These are phyloP conservation scores for Globisporangium nagaii DNA, from an alignment of 352 stramenopile species.

Conservation along the genomic window DNA sequence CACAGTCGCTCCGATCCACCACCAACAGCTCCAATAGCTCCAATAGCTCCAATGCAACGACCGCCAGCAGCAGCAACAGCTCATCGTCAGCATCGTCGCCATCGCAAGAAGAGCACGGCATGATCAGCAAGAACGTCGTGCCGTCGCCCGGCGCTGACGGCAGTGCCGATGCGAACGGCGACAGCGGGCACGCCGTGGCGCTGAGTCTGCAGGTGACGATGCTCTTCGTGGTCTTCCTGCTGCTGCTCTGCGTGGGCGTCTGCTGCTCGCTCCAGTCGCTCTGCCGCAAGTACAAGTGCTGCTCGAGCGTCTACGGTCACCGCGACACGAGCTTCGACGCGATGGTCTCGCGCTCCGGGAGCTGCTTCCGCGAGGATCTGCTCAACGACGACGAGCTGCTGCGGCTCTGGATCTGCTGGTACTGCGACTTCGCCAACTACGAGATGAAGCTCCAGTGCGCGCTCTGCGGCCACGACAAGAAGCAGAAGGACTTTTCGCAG, in stretches of 20 bases:
- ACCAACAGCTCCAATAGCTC: not conserved
- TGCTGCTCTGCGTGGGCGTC: conserved; percentile 24
- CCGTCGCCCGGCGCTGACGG: not conserved
- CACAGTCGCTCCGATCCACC: not conserved
- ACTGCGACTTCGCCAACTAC: conserved; percentile 61
- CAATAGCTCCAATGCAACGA: not conserved
- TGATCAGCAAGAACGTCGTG: not conserved
- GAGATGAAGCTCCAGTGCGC: conserved; percentile 45
- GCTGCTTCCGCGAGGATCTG: conserved; percentile 43
- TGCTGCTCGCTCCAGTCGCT: conserved; percentile 29
- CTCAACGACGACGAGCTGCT: conserved; percentile 44
- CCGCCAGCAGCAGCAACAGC: not conserved
- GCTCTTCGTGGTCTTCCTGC: conserved; percentile 28
- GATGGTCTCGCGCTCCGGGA: conserved; percentile 16
- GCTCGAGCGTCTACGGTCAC: not conserved
- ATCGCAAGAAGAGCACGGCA: not conserved
- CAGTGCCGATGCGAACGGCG: not conserved
- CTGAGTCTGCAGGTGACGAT: conserved; percentile 22
- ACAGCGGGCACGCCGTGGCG: not conserved
- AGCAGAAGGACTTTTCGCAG: conserved; percentile 17
- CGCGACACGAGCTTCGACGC: conserved; percentile 19
- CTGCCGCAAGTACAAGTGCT: conserved; percentile 24
- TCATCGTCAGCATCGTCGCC: not conserved
- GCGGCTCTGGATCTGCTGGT: conserved; percentile 44
- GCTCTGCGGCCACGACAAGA: conserved; percentile 37